These are phyloP conservation scores for Naganishia kalamii DNA, from an alignment of 768 basidiomycete genomes.

Conservation along the genomic window DNA sequence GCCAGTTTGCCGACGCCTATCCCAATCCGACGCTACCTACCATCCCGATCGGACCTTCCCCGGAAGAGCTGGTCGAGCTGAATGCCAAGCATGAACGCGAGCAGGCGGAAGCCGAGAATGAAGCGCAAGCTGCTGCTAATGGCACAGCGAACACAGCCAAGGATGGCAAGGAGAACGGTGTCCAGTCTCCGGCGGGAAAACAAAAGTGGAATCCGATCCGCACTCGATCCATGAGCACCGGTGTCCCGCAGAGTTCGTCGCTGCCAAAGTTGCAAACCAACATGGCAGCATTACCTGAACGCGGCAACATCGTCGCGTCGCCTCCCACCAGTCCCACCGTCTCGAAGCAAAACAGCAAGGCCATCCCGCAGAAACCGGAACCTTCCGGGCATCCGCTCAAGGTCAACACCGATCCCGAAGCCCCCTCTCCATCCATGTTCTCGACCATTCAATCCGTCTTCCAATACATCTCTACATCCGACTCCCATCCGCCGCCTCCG, in stretches of 20 bases:
- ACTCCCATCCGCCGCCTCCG: constrained; percentile 57
- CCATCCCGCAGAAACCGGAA: not conserved
- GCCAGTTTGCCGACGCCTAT: constrained; percentile 66
- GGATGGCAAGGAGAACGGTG: not conserved
- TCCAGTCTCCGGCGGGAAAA: not conserved
- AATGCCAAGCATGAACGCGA: constrained; percentile 7
- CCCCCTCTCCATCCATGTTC: constrained; percentile 61
- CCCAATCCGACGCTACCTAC: constrained; percentile 55
- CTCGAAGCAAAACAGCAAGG: not conserved
- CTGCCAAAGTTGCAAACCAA: constrained; percentile 5
- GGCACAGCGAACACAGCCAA: not conserved
- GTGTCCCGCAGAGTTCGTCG: not conserved
- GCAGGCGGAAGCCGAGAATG: not conserved
- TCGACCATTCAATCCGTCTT: constrained; percentile 92
- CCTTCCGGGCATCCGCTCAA: constrained; percentile 39
- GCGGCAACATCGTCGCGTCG: not conserved
- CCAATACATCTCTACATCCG: constrained; percentile 55
- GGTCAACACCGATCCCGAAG: constrained; percentile 27
- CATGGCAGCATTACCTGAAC: constrained; percentile 9
- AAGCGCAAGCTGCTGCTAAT: not conserved
- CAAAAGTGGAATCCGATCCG: constrained; percentile 13
- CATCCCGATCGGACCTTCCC: constrained; percentile 49
- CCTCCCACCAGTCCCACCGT: constrained; percentile 2
- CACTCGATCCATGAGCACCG: constrained; percentile 5
- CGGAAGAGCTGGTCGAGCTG: constrained; percentile 17